A percentile compares a stretch with the other conserved stretches of the same genome.
Conservation (phyloP, 2,329 filamentous ascomycete species). For the Cryphonectria naterciae region DNA sequence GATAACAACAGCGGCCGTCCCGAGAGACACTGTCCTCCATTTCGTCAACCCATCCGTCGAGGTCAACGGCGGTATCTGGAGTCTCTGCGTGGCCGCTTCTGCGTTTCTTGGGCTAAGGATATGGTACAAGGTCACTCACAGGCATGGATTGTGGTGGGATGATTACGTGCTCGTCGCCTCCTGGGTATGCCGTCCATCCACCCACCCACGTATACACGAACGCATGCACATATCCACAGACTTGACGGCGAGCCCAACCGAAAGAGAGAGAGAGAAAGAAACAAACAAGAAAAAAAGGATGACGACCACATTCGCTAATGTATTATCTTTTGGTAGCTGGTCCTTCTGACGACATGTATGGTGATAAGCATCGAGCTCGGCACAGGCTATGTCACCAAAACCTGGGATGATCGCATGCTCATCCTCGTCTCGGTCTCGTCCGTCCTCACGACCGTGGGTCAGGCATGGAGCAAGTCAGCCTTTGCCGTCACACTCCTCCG, state of each 20-base stretch:
- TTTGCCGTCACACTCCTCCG: conserved; percentile 44
- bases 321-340: conserved; percentile 35
- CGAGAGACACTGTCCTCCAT: conserved; percentile 6
- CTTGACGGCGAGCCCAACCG: background rate
- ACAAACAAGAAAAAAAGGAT: background rate
- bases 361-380: conserved; percentile 52
- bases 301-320: conserved; percentile 11
- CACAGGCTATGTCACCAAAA: conserved; percentile 51
- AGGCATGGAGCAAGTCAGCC: conserved; percentile 43
- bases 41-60: conserved; percentile 27
- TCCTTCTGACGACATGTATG: conserved; percentile 49
- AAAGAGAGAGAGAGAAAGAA: background rate
- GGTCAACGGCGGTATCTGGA: conserved; percentile 32
- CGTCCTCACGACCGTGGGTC: conserved; percentile 43
- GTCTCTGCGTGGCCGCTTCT: conserved; percentile 28
- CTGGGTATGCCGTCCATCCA: conserved; percentile 30
- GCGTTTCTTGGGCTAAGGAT: conserved; percentile 32
- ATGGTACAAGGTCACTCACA: conserved; percentile 28
- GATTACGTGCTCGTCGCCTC: conserved; percentile 32
- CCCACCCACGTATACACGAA: background rate
- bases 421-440: conserved; percentile 53
- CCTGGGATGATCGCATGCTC: conserved; percentile 57
- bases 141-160: conserved; percentile 30
- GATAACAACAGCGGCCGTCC: background rate
- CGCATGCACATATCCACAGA: background rate